A percentile compares a stretch with the other conserved stretches of the same genome.
Conservation (phyloP, 2,329 filamentous ascomycete genomes). For the Bipolaris gigantea region DNA sequence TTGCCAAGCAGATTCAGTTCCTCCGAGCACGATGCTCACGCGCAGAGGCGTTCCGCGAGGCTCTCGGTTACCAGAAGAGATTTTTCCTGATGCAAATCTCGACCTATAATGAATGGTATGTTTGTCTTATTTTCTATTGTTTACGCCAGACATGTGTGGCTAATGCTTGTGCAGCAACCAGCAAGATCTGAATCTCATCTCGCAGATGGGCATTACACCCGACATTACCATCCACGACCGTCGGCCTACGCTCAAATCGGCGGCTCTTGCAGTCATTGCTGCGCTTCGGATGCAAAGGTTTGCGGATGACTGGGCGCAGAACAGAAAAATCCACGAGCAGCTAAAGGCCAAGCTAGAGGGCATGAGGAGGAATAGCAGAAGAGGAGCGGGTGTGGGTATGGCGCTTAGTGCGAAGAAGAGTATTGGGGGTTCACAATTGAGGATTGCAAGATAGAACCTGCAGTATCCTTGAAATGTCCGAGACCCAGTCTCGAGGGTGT, state of each 20-base stretch:
- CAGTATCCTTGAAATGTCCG: neutral
- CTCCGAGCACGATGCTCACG: constrained; percentile 79
- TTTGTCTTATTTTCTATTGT: constrained; percentile 31
- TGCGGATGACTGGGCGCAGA: constrained; percentile 54
- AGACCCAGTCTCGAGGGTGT: neutral
- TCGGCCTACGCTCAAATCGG: constrained; percentile 52
- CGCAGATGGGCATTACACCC: constrained; percentile 73
- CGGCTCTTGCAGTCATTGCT: constrained; percentile 55
- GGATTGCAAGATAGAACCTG: constrained; percentile 9
- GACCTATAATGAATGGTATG: constrained; percentile 88
- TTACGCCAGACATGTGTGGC: constrained; percentile 1
- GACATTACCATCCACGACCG: constrained; percentile 51
- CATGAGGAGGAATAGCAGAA: constrained; percentile 42
- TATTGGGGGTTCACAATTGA: constrained; percentile 50
- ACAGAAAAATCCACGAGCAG: constrained; percentile 52
- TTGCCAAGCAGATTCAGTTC: constrained; percentile 89
- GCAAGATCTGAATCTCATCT: constrained; percentile 82
- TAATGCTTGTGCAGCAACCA: constrained; percentile 70
- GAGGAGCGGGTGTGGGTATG: constrained; percentile 19
- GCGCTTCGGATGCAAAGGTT: constrained; percentile 55
- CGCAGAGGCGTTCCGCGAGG: constrained; percentile 76
- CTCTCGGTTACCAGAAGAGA: constrained; percentile 83
- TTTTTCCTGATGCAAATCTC: constrained; percentile 79
- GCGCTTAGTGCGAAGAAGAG: constrained; percentile 49
- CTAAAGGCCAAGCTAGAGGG: constrained; percentile 51